Percentiles rank a stretch among this genome's conserved stretches.
These are phyloP conservation scores for Lentinula novae-zelandiae DNA, from an alignment of 1,284 basidiomycete genomes.

Conservation along the genomic window DNA sequence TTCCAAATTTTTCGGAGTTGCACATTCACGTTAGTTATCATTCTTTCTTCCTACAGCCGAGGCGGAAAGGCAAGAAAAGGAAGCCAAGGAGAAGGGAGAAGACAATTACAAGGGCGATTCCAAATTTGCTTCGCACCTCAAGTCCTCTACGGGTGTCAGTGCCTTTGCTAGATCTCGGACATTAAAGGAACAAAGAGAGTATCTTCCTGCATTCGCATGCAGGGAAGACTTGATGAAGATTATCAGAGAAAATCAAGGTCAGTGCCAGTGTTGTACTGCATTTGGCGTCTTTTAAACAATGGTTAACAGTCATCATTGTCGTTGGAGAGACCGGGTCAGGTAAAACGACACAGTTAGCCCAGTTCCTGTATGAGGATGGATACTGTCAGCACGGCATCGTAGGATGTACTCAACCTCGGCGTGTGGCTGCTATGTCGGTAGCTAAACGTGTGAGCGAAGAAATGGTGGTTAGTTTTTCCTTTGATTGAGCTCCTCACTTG, in stretches of 20 bases:
- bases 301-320: slow-evolving; percentile 74
- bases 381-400: slow-evolving; percentile 87
- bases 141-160: slow-evolving; percentile 75
- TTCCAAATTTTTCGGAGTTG: slow-evolving; percentile 43
- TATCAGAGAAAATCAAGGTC: slow-evolving; percentile 94
- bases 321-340: slow-evolving; percentile 96
- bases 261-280: neutral
- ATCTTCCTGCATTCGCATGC: slow-evolving; percentile 96
- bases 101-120: slow-evolving; percentile 90
- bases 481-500: neutral
- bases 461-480: slow-evolving; percentile 57
- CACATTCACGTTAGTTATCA: slow-evolving; percentile 69
- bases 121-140: slow-evolving; percentile 92
- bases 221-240: slow-evolving; percentile 90
- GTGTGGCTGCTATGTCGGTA: slow-evolving; percentile 98
- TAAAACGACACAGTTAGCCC: slow-evolving; percentile 91
- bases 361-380: slow-evolving; percentile 95
- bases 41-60: slow-evolving; percentile 43
- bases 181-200: slow-evolving; percentile 94
- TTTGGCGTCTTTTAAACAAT: neutral
- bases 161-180: slow-evolving; percentile 82
- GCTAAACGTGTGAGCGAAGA: slow-evolving; percentile 99
- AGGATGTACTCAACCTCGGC: slow-evolving; percentile 94
- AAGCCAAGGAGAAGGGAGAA: slow-evolving; percentile 50
- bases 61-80: slow-evolving; percentile 56